These are phyloP conservation scores for Arthrobotrys sinensis DNA, from an alignment of 2,329 filamentous ascomycete genomes.

Conservation along the genomic window DNA sequence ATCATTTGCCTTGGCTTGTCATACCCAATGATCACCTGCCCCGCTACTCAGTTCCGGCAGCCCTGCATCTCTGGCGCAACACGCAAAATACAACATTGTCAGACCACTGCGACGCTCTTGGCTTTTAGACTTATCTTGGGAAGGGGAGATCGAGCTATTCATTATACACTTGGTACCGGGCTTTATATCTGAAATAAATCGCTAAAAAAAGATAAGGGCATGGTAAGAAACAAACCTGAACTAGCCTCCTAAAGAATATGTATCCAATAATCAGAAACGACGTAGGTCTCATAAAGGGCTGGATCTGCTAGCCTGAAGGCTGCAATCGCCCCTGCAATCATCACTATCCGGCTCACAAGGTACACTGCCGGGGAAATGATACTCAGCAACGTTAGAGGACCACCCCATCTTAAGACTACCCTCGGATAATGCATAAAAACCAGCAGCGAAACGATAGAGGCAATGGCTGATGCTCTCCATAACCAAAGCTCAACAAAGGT, in stretches of 20 bases:
- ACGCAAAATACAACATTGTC: conserved; percentile 45
- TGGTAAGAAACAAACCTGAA: not conserved
- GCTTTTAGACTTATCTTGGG: no score
- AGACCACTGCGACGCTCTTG: no score
- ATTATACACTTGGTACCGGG: no score
- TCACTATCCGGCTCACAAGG: conserved; percentile 62
- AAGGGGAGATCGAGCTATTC: no score
- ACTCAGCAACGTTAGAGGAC: conserved; percentile 63
- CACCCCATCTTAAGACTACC: conserved; percentile 63
- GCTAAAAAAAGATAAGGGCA: not conserved
- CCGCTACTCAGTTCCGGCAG: conserved; percentile 13
- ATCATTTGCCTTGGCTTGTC: conserved; percentile 43
- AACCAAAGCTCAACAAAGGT: conserved; percentile 65
- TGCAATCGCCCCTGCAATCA: conserved; percentile 63
- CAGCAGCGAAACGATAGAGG: conserved; percentile 65
- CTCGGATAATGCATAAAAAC: conserved; percentile 64
- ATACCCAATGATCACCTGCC: conserved; percentile 40
- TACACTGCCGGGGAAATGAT: conserved; percentile 64
- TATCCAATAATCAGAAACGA: conserved; percentile 63
- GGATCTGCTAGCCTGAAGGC: conserved; percentile 61
- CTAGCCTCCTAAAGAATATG: conserved; percentile 62
- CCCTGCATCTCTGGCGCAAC: conserved; percentile 21
- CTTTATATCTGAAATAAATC: not conserved
- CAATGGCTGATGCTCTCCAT: conserved; percentile 65
- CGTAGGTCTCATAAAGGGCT: conserved; percentile 46